Conservation (phyloP, 1,284 basidiomycete genomes). For the Inonotus obliquus region DNA sequence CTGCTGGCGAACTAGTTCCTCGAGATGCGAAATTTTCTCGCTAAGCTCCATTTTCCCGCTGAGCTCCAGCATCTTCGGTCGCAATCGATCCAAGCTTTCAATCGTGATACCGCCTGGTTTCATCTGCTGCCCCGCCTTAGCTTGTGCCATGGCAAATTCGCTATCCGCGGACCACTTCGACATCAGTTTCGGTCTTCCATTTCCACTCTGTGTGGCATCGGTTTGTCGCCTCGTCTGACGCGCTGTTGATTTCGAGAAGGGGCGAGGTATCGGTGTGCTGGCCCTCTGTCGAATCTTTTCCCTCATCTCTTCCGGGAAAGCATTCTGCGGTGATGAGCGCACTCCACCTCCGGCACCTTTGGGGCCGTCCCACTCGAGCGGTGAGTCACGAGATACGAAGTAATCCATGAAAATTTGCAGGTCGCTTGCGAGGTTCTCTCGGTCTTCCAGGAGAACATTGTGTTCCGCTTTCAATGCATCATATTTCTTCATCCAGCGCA, state of each 20-base stretch:
- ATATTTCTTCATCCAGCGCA: constrained; percentile 17
- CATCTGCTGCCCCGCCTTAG: neutral
- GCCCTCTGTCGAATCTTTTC: constrained; percentile 15
- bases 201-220: constrained; percentile 4
- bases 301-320: constrained; percentile 5
- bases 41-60: constrained; percentile 20
- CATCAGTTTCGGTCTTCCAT: neutral
- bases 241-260: constrained; percentile 3
- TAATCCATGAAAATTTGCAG: constrained; percentile 16
- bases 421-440: constrained; percentile 12
- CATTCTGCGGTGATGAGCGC: constrained; percentile 1
- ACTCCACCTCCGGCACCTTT: neutral
- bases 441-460: constrained; percentile 1
- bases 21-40: constrained; percentile 15
- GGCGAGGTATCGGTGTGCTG: constrained; percentile 12
- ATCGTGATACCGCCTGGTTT: constrained; percentile 1
- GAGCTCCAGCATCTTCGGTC: constrained; percentile 14
- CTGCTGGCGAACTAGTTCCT: constrained; percentile 18
- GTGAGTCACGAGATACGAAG: constrained; percentile 16
- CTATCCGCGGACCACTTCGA: neutral
- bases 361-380: constrained; percentile 15
- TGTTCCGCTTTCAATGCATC: constrained; percentile 10
- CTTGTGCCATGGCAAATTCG: neutral
- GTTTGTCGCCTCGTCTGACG: constrained; percentile 14
- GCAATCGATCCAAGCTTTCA: constrained; percentile 14